These are phyloP conservation scores for Ascochyta clinopodiicola DNA, from an alignment of 2,329 filamentous ascomycete species.

Conservation along the genomic window DNA sequence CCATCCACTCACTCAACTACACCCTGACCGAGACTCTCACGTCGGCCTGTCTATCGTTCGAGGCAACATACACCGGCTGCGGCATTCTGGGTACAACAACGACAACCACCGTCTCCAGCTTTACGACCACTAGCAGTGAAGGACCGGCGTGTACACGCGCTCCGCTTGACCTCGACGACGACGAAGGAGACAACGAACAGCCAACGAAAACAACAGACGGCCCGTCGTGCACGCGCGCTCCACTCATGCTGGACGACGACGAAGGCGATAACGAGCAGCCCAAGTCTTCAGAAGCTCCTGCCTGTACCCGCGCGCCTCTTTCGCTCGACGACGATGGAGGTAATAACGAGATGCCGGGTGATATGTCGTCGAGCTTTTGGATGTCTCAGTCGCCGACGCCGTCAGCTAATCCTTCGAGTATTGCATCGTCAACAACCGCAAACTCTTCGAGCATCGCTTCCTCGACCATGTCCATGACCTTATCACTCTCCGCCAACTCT, in stretches of 20 bases:
- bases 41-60: conserved; percentile 25
- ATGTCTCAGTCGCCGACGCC: neutral
- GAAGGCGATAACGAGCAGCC: conserved; percentile 32
- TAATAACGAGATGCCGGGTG: conserved; percentile 14
- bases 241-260: conserved; percentile 39
- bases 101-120: conserved; percentile 17
- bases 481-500: neutral
- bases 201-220: neutral
- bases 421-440: too few relatives aligned
- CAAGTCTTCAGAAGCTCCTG: neutral
- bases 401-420: neutral
- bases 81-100: conserved; percentile 14
- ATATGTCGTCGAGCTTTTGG: neutral
- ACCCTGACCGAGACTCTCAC: conserved; percentile 23
- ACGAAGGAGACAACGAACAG: conserved; percentile 35
- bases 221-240: conserved; percentile 27
- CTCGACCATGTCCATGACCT: neutral
- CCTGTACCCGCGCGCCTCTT: conserved; percentile 24
- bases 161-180: conserved; percentile 34
- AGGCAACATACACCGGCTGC: conserved; percentile 28
- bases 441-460: too few relatives aligned
- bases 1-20: conserved; percentile 6
- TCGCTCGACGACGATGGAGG: conserved; percentile 39
- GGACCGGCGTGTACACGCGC: conserved; percentile 26
- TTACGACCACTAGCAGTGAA: conserved; percentile 12